phyloP scores from a whole-genome alignment of 1,139 yeast genomes.

The Saccharomyces pastorianus region DNA sequence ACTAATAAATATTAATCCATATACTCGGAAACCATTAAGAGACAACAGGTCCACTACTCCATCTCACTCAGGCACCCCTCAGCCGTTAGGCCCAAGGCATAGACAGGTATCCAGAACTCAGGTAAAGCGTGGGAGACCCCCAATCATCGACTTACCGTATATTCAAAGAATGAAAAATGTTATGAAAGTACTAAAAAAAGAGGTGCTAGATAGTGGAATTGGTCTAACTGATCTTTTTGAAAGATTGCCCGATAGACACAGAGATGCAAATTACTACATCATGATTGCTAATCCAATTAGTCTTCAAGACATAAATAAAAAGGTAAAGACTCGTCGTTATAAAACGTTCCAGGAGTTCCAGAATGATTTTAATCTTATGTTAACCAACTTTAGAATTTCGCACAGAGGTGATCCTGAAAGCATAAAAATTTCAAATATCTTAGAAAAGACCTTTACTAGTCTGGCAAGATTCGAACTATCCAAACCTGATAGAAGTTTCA shows the following conservation, averaged over 20 bases:
- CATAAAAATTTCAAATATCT: constrained; percentile 49
- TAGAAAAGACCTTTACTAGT: constrained; percentile 55
- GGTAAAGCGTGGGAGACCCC: constrained; percentile 77
- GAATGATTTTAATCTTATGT: constrained; percentile 66
- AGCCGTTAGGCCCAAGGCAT: constrained; percentile 19
- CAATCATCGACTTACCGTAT: constrained; percentile 88
- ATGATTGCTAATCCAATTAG: constrained; percentile 65
- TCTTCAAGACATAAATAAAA: constrained; percentile 70
- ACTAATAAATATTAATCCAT: neutral
- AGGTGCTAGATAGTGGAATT: constrained; percentile 45
- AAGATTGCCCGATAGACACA: constrained; percentile 66
- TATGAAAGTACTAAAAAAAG: constrained; percentile 70
- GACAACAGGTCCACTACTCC: constrained; percentile 1
- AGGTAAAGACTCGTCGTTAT: constrained; percentile 81
- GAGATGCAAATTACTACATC: constrained; percentile 60
- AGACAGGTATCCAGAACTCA: constrained; percentile 30
- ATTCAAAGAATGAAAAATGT: constrained; percentile 87
- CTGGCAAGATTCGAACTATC: constrained; percentile 63
- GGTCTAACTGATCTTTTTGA: constrained; percentile 60
- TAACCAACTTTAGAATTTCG: constrained; percentile 64
- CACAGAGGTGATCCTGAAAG: constrained; percentile 49
- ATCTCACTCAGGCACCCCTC: constrained; percentile 19
- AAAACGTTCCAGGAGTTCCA: constrained; percentile 66
- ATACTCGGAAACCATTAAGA: neutral
- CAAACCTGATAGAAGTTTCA: constrained; percentile 74